phyloP scores from a whole-genome alignment of 2,329 filamentous ascomycete genomes.

The Colletotrichum incanum region DNA sequence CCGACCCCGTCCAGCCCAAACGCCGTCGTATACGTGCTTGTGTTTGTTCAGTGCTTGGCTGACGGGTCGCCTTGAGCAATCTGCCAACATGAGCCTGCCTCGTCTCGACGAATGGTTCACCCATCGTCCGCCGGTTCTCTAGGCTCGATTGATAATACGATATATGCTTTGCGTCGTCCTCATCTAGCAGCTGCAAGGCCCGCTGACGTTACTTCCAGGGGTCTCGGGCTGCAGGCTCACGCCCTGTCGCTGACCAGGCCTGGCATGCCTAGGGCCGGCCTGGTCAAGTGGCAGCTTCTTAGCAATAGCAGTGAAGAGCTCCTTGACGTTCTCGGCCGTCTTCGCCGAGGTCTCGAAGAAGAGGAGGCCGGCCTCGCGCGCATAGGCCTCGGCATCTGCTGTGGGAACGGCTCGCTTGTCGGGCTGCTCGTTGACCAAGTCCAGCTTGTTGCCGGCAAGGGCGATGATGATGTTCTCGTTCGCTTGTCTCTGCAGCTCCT shows the following conservation, averaged over 20 bases:
- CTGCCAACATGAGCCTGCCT: constrained; percentile 29
- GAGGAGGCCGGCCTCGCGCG: constrained; percentile 90
- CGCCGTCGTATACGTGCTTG: constrained; percentile 36
- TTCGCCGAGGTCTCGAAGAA: constrained; percentile 99
- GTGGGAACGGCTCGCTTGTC: constrained; percentile 94
- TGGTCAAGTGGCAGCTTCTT: constrained; percentile 98
- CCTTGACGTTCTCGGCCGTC: constrained; percentile 94
- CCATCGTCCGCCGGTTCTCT: constrained; percentile 19
- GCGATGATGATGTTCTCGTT: constrained; percentile 99
- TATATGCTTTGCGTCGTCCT: constrained; percentile 43
- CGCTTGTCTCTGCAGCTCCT: constrained; percentile 97
- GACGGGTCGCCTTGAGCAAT: constrained; percentile 25
- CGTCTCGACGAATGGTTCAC: constrained; percentile 7
- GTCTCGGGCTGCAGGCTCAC: constrained; percentile 72
- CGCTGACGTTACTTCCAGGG: constrained; percentile 70
- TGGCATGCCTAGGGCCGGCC: constrained; percentile 89
- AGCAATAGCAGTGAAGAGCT: constrained; percentile 96
- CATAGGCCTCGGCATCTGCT: constrained; percentile 95
- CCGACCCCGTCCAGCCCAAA: constrained; percentile 35
- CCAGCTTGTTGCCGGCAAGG: constrained; percentile 96
- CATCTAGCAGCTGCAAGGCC: constrained; percentile 70
- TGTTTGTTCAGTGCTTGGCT: constrained; percentile 23
- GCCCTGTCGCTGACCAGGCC: constrained; percentile 74
- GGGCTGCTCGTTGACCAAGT: constrained; percentile 93
- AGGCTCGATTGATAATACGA: constrained; percentile 6